Evolutionary conservation across 805 yeast species (phyloP).

Genomic region (Ogataea paraovalis): DNA sequence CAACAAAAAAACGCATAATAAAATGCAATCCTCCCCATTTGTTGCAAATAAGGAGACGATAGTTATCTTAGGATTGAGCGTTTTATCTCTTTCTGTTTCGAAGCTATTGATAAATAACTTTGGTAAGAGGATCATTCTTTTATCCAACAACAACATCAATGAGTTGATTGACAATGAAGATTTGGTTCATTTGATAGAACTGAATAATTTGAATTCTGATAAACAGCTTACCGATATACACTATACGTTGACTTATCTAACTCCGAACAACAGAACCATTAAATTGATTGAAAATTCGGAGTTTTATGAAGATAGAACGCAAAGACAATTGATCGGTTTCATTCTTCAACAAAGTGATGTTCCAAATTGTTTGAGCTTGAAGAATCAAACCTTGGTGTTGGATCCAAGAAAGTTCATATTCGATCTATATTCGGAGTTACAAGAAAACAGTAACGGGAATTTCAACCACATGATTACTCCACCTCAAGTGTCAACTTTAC

Average conservation of each 20-base stretch:
- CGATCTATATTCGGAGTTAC: slow-evolving; percentile 9
- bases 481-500: slow-evolving; percentile 6
- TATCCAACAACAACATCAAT: slow-evolving; percentile 12
- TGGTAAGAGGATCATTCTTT: slow-evolving; percentile 8
- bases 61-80: slow-evolving; percentile 9
- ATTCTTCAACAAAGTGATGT: not conserved
- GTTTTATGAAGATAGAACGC: slow-evolving; percentile 6
- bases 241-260: slow-evolving; percentile 9
- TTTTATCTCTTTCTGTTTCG: slow-evolving; percentile 8
- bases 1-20: not conserved
- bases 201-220: slow-evolving; percentile 3
- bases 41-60: not conserved
- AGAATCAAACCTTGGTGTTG: slow-evolving; percentile 4
- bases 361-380: slow-evolving; percentile 5
- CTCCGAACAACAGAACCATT: slow-evolving; percentile 6
- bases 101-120: slow-evolving; percentile 9
- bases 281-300: slow-evolving; percentile 9
- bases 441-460: not conserved
- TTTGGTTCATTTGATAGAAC: slow-evolving; percentile 13
- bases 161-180: slow-evolving; percentile 11
- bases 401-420: slow-evolving; percentile 1
- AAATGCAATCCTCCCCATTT: not conserved
- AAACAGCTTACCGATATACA: slow-evolving; percentile 8
- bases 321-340: not conserved
- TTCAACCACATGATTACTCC: slow-evolving; percentile 13